These are phyloP conservation scores for Cercospora sp. DNA, from an alignment of 2,329 filamentous ascomycete genomes.

Conservation along the genomic window DNA sequence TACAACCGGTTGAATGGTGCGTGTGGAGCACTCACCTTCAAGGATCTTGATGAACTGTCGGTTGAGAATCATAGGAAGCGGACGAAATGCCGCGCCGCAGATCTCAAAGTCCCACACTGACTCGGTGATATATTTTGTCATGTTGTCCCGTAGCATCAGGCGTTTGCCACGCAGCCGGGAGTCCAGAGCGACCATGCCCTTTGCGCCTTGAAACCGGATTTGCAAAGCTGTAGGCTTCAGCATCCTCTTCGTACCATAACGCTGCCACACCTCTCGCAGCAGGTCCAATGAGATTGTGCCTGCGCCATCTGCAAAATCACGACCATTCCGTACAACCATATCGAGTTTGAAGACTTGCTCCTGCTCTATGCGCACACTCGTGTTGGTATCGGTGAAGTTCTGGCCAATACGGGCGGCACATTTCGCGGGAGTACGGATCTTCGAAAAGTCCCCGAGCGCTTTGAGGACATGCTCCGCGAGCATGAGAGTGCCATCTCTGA, in stretches of 20 bases:
- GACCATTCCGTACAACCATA: conserved; percentile 57
- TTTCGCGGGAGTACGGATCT: conserved; percentile 57
- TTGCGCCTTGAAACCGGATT: conserved; percentile 70
- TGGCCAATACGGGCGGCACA: conserved; percentile 62
- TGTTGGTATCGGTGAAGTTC: conserved; percentile 74
- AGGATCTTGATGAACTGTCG: conserved; percentile 82
- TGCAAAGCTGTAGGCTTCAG: conserved; percentile 67
- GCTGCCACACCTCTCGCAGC: conserved; percentile 59
- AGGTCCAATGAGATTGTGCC: conserved; percentile 68
- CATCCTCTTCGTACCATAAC: conserved; percentile 50
- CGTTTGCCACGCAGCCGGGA: conserved; percentile 56
- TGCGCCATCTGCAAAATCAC: conserved; percentile 76
- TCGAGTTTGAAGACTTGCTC: conserved; percentile 42
- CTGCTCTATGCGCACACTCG: conserved; percentile 54
- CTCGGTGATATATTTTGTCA: conserved; percentile 72
- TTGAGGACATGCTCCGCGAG: conserved; percentile 46
- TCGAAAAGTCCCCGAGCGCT: conserved; percentile 51
- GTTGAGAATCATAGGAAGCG: conserved; percentile 71
- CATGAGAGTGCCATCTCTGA: conserved; percentile 33
- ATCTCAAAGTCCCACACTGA: conserved; percentile 64
- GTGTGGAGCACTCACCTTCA: conserved; percentile 49
- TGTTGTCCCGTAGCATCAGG: conserved; percentile 68
- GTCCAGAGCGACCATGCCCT: conserved; percentile 77
- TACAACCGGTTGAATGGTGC: not conserved
- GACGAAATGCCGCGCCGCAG: conserved; percentile 66